These are phyloP conservation scores for Ophiosphaerella narmari DNA, from an alignment of 2,329 filamentous ascomycete genomes.

Conservation along the genomic window DNA sequence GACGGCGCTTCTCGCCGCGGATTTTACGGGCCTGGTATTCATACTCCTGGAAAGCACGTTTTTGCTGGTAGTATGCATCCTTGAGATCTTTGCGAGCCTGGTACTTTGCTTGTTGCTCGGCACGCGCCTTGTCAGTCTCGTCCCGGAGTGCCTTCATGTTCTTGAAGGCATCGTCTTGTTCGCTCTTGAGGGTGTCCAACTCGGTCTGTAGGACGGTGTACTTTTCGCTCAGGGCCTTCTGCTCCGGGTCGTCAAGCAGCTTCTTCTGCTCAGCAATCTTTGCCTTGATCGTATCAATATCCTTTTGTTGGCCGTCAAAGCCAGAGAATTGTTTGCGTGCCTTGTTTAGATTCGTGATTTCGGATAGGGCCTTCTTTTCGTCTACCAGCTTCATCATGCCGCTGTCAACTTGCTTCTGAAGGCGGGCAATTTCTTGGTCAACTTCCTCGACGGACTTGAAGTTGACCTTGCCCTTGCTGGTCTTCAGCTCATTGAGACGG, in stretches of 20 bases:
- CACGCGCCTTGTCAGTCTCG: conserved; percentile 80
- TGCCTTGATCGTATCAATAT: conserved; percentile 82
- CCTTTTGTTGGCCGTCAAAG: conserved; percentile 84
- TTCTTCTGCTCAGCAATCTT: conserved; percentile 91
- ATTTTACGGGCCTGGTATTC: conserved; percentile 82
- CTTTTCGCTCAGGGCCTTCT: conserved; percentile 82
- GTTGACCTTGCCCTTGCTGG: conserved; percentile 74
- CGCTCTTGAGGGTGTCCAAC: conserved; percentile 85
- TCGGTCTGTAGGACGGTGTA: conserved; percentile 86
- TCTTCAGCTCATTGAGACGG: conserved; percentile 85
- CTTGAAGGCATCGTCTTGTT: conserved; percentile 91
- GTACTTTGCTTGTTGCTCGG: conserved; percentile 86
- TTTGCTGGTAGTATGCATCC: conserved; percentile 82
- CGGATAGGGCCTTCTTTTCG: conserved; percentile 88
- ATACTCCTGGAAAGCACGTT: conserved; percentile 80
- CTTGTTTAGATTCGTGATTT: conserved; percentile 83
- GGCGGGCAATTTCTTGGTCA: conserved; percentile 76
- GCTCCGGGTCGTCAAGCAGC: conserved; percentile 86
- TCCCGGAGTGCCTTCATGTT: conserved; percentile 82
- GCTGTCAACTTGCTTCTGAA: conserved; percentile 84
- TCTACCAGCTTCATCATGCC: conserved; percentile 95
- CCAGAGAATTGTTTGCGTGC: conserved; percentile 87
- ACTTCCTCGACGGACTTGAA: conserved; percentile 91
- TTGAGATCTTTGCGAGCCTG: conserved; percentile 81
- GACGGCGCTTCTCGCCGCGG: conserved; percentile 75